phyloP scores from a whole-genome alignment of 164 flowering plant genomes.

The Pachysandra terminalis region DNA sequence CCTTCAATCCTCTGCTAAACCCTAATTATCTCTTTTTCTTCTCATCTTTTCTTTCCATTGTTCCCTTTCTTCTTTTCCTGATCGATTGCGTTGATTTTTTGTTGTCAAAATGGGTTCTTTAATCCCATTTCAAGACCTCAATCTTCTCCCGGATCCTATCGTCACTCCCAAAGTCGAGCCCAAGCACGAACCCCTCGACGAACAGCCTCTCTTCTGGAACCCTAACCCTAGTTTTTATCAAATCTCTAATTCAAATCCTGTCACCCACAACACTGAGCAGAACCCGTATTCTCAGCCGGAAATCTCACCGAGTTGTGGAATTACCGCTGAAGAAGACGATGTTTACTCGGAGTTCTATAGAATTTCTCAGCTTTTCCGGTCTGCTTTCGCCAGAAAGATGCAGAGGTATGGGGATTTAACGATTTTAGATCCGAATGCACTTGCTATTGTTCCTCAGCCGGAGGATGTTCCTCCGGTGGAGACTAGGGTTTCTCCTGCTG shows the following conservation, averaged over 20 bases:
- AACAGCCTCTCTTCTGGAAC: not conserved
- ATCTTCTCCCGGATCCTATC: conserved; percentile 24
- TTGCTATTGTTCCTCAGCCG: conserved; percentile 45
- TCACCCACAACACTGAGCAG: not conserved
- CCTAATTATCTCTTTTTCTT: no score
- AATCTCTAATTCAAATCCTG: conserved; percentile 9
- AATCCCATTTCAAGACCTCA: conserved; percentile 38
- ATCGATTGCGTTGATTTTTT: no score
- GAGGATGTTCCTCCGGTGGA: conserved; percentile 9
- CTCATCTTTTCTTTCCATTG: no score
- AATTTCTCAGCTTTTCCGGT: conserved; percentile 49
- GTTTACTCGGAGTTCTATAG: conserved; percentile 56
- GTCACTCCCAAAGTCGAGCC: conserved; percentile 52
- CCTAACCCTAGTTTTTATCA: conserved; percentile 1
- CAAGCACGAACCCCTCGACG: conserved; percentile 39
- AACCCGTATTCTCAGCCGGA: conserved; percentile 15
- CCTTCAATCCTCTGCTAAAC: no score
- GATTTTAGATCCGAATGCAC: conserved; percentile 26
- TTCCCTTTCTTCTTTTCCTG: no score
- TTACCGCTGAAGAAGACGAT: conserved; percentile 17
- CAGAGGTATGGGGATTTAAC: conserved; percentile 17
- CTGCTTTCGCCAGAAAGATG: conserved; percentile 45
- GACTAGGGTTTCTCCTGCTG: conserved; percentile 9
- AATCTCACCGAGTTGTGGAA: conserved; percentile 3
- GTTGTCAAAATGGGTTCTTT: conserved; percentile 23